phyloP scores from a whole-genome alignment of 2,329 filamentous ascomycete species.

The Xylaria sp. region DNA sequence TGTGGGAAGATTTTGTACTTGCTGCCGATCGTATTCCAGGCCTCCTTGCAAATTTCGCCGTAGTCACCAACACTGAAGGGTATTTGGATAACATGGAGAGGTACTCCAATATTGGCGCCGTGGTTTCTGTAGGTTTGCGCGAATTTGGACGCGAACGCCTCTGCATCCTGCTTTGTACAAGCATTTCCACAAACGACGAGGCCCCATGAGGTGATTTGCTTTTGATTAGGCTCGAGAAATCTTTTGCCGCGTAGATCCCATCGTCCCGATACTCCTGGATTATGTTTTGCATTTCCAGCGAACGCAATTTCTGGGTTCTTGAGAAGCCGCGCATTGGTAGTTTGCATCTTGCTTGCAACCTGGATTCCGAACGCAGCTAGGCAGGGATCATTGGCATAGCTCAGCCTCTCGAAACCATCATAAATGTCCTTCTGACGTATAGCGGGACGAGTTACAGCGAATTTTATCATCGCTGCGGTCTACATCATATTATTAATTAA shows the following conservation, averaged over 20 bases:
- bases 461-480: constrained; percentile 90
- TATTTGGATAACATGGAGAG: constrained; percentile 53
- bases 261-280: constrained; percentile 75
- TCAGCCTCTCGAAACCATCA: constrained; percentile 72
- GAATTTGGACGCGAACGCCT: constrained; percentile 66
- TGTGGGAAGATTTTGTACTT: constrained; percentile 70
- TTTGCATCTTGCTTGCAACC: constrained; percentile 72
- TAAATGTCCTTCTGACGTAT: constrained; percentile 76
- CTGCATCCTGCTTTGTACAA: constrained; percentile 64
- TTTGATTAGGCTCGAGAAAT: constrained; percentile 74
- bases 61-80: constrained; percentile 56
- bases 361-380: constrained; percentile 79
- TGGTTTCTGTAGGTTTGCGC: constrained; percentile 60
- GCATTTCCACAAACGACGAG: constrained; percentile 73
- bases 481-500: constrained; percentile 54
- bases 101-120: constrained; percentile 57
- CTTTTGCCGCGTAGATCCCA: constrained; percentile 90
- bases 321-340: constrained; percentile 77
- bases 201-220: constrained; percentile 77
- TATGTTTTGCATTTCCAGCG: constrained; percentile 60
- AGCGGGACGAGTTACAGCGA: constrained; percentile 82
- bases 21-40: constrained; percentile 67
- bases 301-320: constrained; percentile 78
- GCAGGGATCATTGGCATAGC: constrained; percentile 76
- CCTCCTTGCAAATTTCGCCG: constrained; percentile 64